phyloP scores from a whole-genome alignment of 139 green algal species.

The Micractinium sp. region DNA sequence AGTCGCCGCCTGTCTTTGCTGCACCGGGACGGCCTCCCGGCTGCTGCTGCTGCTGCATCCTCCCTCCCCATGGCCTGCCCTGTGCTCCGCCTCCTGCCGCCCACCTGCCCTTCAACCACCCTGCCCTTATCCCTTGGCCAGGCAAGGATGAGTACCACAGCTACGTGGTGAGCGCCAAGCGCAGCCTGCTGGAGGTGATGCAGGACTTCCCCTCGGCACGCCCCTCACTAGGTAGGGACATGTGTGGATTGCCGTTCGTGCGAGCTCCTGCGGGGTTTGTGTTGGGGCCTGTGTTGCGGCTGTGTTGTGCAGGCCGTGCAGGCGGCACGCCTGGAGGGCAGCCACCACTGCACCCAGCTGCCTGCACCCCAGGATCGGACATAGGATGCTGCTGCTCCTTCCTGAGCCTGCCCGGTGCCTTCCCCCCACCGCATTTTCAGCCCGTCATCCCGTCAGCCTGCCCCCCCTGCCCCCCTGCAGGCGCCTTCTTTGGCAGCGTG shows the following conservation, averaged over 20 bases:
- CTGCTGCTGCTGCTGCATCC: too few relatives aligned
- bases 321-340: too few relatives aligned
- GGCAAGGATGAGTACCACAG: slow-evolving; percentile 73
- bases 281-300: too few relatives aligned
- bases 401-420: not conserved
- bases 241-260: too few relatives aligned
- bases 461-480: slow-evolving; percentile 28
- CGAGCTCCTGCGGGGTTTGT: too few relatives aligned
- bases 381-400: too few relatives aligned
- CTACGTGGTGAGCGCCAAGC: slow-evolving; percentile 57
- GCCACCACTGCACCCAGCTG: too few relatives aligned
- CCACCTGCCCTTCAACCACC: not conserved
- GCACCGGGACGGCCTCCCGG: too few relatives aligned
- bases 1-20: too few relatives aligned
- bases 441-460: too few relatives aligned
- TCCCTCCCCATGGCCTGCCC: too few relatives aligned
- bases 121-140: not conserved
- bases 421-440: not conserved
- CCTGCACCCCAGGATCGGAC: too few relatives aligned
- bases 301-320: not conserved
- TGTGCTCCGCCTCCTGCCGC: not conserved
- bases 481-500: slow-evolving; percentile 90
- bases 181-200: slow-evolving; percentile 83
- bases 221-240: slow-evolving; percentile 68
- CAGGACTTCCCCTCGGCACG: slow-evolving; percentile 82